Base-by-base conservation (phyloP, 2,329 filamentous ascomycete genomes). In the Pseudogymnoascus sp. region DNA sequence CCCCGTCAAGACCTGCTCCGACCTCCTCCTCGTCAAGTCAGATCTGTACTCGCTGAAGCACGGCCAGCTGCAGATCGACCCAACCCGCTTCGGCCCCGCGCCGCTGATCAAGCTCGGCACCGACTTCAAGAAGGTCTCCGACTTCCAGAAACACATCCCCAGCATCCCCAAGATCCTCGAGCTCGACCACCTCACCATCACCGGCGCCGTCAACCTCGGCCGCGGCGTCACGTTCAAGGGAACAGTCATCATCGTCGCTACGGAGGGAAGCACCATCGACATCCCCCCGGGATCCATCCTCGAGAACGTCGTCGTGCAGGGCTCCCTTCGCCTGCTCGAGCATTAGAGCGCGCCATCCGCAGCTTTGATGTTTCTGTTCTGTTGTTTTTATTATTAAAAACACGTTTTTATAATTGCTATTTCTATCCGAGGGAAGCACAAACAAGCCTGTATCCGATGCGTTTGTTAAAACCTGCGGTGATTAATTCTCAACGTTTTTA, bases 61-160 rank as follows among this genome's bases (percentile, higher is more conserved):
- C 79, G 94, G 94, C 67, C 92, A 97, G 81, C 85, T 99, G 66
- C 84, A 96, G 73, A 95, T 99, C 79, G 95, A 95, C 82, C 86
- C 91, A 67, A 92, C 86, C 80, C 90, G 94, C 67, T 97, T 99
- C 75, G 94, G 94, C 66, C 92, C 94, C 68, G 92, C 94, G 56
- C 94, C 94, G 61, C 83, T 99, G 68, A 99, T 99, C 83, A 99
- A 99, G 88, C 88, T 99, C 59, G 94, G 94, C 69, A 86, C 85
- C 71, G 94, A 99, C 82, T 99, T 99, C 85, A 99, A 99, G 88
- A 99, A 99, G 86, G 94, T 99, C 37, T 97, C 92, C 1, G 94
- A 91, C 79, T 95, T 95, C 82, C 87, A 91, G 79, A 86, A 90
- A 76, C 87, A 87, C 72, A 92, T 95, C 67, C 82, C 88, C 9